phyloP scores from a whole-genome alignment of 2,329 filamentous ascomycete genomes.

The Stagonosporopsis rhizophila region DNA sequence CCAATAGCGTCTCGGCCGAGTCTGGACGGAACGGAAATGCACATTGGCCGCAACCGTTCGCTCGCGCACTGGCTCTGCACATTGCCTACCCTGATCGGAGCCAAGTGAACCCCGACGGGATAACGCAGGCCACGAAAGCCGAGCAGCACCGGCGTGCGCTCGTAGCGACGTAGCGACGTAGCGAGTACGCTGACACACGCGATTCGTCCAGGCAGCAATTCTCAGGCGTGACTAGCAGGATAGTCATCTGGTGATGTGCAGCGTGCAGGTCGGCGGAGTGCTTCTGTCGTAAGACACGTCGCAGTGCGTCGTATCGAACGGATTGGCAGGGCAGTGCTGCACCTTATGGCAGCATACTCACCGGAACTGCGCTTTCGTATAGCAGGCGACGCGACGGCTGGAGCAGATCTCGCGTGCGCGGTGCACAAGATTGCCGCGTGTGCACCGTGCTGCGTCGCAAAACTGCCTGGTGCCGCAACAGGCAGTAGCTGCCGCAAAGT shows the following conservation, averaged over 20 bases:
- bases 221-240: conserved; percentile 7
- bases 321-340: conserved; percentile 6
- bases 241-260: conserved; percentile 11
- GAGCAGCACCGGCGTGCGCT: conserved; percentile 14
- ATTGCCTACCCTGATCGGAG: conserved; percentile 13
- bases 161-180: too few relatives aligned
- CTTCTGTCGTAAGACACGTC: conserved; percentile 17
- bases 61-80: conserved; percentile 4
- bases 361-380: conserved; percentile 24
- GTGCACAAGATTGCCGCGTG: conserved; percentile 4
- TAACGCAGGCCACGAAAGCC: conserved; percentile 7
- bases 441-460: conserved; percentile 11
- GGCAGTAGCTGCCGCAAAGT: conserved; percentile 17
- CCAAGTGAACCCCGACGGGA: conserved; percentile 13
- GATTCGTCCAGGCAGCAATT: conserved; percentile 10
- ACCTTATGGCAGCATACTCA: conserved; percentile 16
- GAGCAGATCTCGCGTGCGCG: conserved; percentile 19
- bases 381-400: conserved; percentile 25
- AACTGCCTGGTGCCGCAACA: conserved; percentile 14
- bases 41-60: conserved; percentile 16
- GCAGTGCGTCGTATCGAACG: conserved; percentile 16
- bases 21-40: conserved; percentile 30
- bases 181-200: conserved; percentile 17
- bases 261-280: conserved; percentile 17
- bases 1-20: conserved; percentile 22